Conservation (phyloP, 306 rosid species). For the Corylus avellana region DNA sequence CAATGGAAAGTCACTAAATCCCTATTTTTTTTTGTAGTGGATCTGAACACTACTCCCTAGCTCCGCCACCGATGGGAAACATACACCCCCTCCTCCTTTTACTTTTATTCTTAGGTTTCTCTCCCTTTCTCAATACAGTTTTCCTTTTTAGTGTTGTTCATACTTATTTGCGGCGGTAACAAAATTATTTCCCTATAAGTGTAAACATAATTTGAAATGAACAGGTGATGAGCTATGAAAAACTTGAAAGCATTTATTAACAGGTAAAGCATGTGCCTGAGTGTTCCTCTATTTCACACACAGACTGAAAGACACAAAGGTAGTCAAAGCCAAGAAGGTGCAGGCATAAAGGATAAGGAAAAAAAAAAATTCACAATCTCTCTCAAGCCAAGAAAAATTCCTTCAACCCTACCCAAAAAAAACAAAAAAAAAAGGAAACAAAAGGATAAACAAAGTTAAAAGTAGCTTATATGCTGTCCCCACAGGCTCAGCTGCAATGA, state of each 20-base stretch:
- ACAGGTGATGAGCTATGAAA: too few species aligned
- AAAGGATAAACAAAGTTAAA: conserved; percentile 41
- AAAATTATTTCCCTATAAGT: not conserved
- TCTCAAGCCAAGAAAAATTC: conserved; percentile 57
- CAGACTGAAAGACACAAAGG: not conserved
- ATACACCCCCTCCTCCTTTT: too few species aligned
- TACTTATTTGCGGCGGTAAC: not conserved
- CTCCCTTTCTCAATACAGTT: too few species aligned
- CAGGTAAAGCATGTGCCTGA: conserved; percentile 25
- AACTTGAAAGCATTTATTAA: not conserved
- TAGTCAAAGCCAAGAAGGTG: conserved; percentile 47
- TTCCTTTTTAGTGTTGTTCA: too few species aligned
- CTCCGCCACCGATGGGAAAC: too few species aligned
- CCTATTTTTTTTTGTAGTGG: too few species aligned
- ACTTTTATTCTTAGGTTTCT: too few species aligned
- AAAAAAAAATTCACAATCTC: conserved; percentile 43
- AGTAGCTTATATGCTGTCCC: conserved; percentile 42
- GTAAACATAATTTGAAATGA: not conserved
- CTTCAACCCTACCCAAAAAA: conserved; percentile 49
- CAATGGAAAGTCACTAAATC: too few species aligned
- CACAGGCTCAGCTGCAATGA: conserved; percentile 60
- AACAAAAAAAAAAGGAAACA: conserved; percentile 17
- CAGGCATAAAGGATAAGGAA: conserved; percentile 36
- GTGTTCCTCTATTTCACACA: conserved; percentile 22
- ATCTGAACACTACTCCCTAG: too few species aligned